A percentile compares a stretch with the other conserved stretches of the same genome.
Conservation (phyloP, 2,329 filamentous ascomycete genomes). For the Beauveria australis region DNA sequence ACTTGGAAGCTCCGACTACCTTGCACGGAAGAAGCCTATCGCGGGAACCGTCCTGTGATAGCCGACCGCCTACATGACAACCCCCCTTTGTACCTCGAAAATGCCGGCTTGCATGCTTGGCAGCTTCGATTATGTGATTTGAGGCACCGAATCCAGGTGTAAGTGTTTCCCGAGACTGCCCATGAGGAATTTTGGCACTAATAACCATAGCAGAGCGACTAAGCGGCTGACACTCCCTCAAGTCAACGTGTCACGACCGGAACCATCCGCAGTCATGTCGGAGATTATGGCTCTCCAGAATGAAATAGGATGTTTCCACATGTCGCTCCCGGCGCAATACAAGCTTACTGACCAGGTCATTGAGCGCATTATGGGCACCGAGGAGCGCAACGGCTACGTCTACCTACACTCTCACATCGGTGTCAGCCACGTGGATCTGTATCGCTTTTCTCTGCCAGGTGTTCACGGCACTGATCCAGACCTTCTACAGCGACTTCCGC, state of each 20-base stretch:
- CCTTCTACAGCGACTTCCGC: constrained; percentile 26
- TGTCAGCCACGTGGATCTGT: constrained; percentile 30
- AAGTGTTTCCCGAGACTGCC: constrained; percentile 12
- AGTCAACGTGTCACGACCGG: constrained; percentile 17
- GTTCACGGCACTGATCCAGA: constrained; percentile 25
- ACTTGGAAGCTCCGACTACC: constrained; percentile 31
- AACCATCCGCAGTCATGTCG: constrained; percentile 30
- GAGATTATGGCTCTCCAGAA: constrained; percentile 29
- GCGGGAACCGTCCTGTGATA: constrained; percentile 22
- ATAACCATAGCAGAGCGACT: background rate
- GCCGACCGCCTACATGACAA: constrained; percentile 25
- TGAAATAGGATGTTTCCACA: constrained; percentile 28
- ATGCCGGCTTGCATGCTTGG: constrained; percentile 26
- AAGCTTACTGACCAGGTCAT: constrained; percentile 28
- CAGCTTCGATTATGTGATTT: constrained; percentile 28
- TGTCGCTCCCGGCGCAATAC: constrained; percentile 25
- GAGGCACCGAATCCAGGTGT: constrained; percentile 29
- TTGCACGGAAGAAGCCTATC: constrained; percentile 26
- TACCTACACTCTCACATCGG: constrained; percentile 30
- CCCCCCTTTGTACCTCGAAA: constrained; percentile 16
- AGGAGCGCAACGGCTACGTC: constrained; percentile 27
- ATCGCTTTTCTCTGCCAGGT: constrained; percentile 30
- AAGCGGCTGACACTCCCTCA: constrained; percentile 19
- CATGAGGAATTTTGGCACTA: background rate
- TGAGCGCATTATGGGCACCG: constrained; percentile 21